Evolutionary conservation across 768 basidiomycete species (phyloP), one percentile per base, ranked within the genome.

Genomic region (Clitopilus hobsonii): DNA sequence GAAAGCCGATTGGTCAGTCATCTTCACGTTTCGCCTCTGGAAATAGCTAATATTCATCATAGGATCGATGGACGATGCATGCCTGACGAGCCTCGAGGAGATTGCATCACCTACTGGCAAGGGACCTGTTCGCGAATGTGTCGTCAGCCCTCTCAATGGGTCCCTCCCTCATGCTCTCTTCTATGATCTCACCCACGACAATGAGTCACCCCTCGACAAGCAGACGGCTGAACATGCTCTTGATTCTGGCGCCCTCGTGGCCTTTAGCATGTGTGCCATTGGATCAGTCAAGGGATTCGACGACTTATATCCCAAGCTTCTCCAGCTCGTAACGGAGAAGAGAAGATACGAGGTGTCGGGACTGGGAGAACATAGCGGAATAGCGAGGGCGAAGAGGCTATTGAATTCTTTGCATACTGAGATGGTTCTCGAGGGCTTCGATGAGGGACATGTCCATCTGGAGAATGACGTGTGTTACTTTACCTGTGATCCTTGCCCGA

Each of bases 281-380:
- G 97, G 94, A 1, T 94, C 91, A 14, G 94, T 94, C 61, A 97
- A 98, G 69, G 97, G 96, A 18, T 97, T 96, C 65, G 97, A 99
- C 63, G 97, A 99, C 61, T 70, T 99, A 20, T 98, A 98, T 66
- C 96, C 96, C 2, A 96, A 94, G 67, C 71, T 96, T n/a, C 71
- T 99, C 29, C 83, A 97, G 66, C 75, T 99, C 49, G 97, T 98
- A 8, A 76, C 74, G 13, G 97, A 99, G 68, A 86, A 82, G 64
- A 78, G 94, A 58, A 68, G 69, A 59, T 99, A 99, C 64, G 86
- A 91, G 60, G 61, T 89, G 13, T 84, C 83, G 0, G 79, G 78
- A 1, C 68, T 85, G 8, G 74, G 76, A 50, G 71, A 85, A 61
- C 63, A 70, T 45, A 85, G 83, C 47, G 84, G 81, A 5, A 86